A percentile compares a stretch with the other conserved stretches of the same genome.
Conservation (phyloP, 495 filamentous ascomycete species). For the Jackrogersella minutella region DNA sequence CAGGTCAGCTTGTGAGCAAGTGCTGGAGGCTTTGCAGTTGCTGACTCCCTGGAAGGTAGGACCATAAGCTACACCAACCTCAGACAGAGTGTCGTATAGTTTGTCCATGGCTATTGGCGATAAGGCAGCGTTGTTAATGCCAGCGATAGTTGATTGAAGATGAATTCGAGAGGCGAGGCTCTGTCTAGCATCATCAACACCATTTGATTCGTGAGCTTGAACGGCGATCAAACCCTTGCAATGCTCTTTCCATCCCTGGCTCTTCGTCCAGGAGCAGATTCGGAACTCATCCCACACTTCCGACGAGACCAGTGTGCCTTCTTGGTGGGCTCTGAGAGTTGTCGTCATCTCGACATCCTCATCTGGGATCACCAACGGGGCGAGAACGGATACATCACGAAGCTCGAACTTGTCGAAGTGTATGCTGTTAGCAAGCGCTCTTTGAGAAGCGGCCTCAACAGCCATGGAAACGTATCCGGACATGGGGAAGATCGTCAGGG, state of each 20-base stretch:
- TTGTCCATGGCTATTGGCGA: slow-evolving; percentile 37
- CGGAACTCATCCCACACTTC: slow-evolving; percentile 57
- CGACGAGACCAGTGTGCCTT: slow-evolving; percentile 45
- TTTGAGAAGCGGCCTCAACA: slow-evolving; percentile 59
- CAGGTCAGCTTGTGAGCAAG: slow-evolving; percentile 52
- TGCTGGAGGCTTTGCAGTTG: slow-evolving; percentile 51
- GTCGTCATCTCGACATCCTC: slow-evolving; percentile 57
- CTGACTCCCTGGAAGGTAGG: slow-evolving; percentile 56
- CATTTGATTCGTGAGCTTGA: slow-evolving; percentile 45
- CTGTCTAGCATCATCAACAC: slow-evolving; percentile 47
- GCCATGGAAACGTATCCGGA: slow-evolving; percentile 66
- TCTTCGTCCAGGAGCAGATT: slow-evolving; percentile 55
- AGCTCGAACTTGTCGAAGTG: slow-evolving; percentile 53
- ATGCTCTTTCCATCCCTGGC: slow-evolving; percentile 57
- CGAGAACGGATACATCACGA: slow-evolving; percentile 52
- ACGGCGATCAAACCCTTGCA: slow-evolving; percentile 55
- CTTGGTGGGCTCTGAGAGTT: slow-evolving; percentile 51
- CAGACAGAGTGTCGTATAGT: slow-evolving; percentile 51
- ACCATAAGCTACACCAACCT: slow-evolving; percentile 54
- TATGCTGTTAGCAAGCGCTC: slow-evolving; percentile 41
- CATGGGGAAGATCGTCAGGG: slow-evolving; percentile 65
- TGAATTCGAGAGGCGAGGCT: slow-evolving; percentile 40
- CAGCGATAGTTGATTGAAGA: slow-evolving; percentile 39
- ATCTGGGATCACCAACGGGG: slow-evolving; percentile 58
- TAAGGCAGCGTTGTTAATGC: slow-evolving; percentile 35